Conservation (phyloP, 2,329 filamentous ascomycete species). For the Juglanconis sp. region DNA sequence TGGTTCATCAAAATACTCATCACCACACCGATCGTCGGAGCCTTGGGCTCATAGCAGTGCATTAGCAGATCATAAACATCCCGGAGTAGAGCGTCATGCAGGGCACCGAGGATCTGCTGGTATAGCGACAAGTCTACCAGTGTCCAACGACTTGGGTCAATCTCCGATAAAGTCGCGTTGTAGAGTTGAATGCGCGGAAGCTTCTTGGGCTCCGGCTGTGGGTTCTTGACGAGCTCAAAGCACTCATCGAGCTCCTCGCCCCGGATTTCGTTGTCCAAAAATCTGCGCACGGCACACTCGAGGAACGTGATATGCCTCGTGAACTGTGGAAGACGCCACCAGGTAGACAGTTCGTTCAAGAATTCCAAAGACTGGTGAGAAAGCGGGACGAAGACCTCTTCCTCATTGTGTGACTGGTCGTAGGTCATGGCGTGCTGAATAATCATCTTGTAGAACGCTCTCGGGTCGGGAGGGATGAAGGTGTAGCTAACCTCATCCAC, state of each 20-base stretch:
- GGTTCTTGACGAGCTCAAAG: conserved; percentile 77
- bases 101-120: conserved; percentile 67
- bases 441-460: conserved; percentile 79
- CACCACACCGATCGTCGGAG: conserved; percentile 73
- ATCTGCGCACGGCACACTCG: conserved; percentile 82
- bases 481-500: conserved; percentile 71
- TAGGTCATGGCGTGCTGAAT: conserved; percentile 71
- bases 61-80: conserved; percentile 87
- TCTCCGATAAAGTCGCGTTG: conserved; percentile 49
- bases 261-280: conserved; percentile 75
- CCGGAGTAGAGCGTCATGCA: conserved; percentile 79
- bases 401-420: conserved; percentile 56
- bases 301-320: conserved; percentile 77
- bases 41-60: conserved; percentile 84
- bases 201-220: conserved; percentile 64
- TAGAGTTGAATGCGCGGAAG: conserved; percentile 53
- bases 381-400: conserved; percentile 50
- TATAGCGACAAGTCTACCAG: conserved; percentile 67
- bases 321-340: conserved; percentile 86
- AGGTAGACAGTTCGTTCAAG: conserved; percentile 76
- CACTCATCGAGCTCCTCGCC: conserved; percentile 79
- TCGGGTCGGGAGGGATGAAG: conserved; percentile 82
- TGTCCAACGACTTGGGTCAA: conserved; percentile 63
- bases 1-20: conserved; percentile 80
- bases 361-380: conserved; percentile 80